These are phyloP conservation scores for Balansia obtecta DNA, from an alignment of 2,329 filamentous ascomycete species.

Conservation along the genomic window DNA sequence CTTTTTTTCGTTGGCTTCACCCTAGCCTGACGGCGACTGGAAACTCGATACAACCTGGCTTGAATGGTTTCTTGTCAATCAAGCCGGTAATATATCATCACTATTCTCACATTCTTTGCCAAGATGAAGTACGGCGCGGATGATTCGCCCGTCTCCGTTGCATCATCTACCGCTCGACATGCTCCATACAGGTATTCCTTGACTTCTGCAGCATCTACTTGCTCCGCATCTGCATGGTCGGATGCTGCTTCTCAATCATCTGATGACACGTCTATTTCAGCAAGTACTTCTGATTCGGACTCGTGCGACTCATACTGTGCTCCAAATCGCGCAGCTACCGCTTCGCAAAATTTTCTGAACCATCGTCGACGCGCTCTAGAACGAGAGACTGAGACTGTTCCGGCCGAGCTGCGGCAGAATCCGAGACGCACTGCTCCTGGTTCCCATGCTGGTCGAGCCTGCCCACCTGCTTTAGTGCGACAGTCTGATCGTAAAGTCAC, in stretches of 20 bases:
- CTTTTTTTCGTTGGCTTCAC: slow-evolving; percentile 36
- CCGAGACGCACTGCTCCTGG: slow-evolving; percentile 45
- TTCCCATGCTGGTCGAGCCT: slow-evolving; percentile 40
- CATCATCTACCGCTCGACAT: slow-evolving; percentile 28
- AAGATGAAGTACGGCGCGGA: slow-evolving; percentile 48
- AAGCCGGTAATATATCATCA: neutral
- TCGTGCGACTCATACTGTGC: slow-evolving; percentile 32
- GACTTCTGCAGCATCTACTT: slow-evolving; percentile 65
- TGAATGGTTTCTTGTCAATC: slow-evolving; percentile 10
- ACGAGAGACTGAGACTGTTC: slow-evolving; percentile 32
- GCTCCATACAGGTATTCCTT: slow-evolving; percentile 57
- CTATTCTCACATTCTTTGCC: slow-evolving; percentile 16
- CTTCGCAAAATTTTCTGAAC: slow-evolving; percentile 12
- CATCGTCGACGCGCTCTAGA: slow-evolving; percentile 11
- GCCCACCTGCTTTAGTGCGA: slow-evolving; percentile 65
- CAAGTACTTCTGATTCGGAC: slow-evolving; percentile 44
- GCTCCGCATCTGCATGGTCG: slow-evolving; percentile 68
- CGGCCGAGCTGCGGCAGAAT: slow-evolving; percentile 52
- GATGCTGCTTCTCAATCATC: slow-evolving; percentile 57
- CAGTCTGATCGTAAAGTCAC: slow-evolving; percentile 87
- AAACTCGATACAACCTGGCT: slow-evolving; percentile 21
- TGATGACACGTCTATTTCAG: slow-evolving; percentile 52
- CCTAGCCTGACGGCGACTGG: slow-evolving; percentile 44
- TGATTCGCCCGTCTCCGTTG: slow-evolving; percentile 40
- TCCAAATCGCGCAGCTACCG: slow-evolving; percentile 13